Evolutionary conservation across 306 rosid species (phyloP), one percentile per base, ranked within the genome.

Genomic region (Cicer cuneatum): DNA sequence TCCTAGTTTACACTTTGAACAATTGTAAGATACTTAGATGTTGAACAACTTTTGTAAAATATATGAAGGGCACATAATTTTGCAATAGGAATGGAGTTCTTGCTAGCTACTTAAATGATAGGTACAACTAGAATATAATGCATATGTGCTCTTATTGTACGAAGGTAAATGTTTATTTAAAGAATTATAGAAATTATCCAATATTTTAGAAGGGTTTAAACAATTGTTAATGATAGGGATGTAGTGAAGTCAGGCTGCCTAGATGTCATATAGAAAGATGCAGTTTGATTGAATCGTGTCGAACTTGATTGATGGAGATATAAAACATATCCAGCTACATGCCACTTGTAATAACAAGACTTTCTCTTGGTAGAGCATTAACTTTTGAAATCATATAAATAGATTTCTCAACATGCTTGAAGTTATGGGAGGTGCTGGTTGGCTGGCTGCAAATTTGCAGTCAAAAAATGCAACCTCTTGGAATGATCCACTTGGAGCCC

Each of bases 321-420:
- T 78, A 62, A 39, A 68, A 46, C 33, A 16, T 74, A 58, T 40
- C 62, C 40, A 29, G 71, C 49, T 80, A 57, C 58, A 35, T 10
- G 70, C n/a, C 70, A 39, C 72, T 74, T 77, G 43, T 75, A 62
- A 58, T 21, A 49, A n/a, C 38, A 21, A 67, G 29, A 54, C 21
- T 40, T 45, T 11, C 48, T 60, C 47, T 72, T 63, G 24, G 72
- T 49, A 15, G 24, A 47, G 57, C 43, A 56, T 63, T 75, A 48
- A 72, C 75, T 71, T 78, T 38, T 67, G 71, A 56, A 71, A 78
- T 13, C 65, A 24, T 74, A 73, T 85, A 63, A 73, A 70, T 84
- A 94, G 99, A 82, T 94, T 87, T 66, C 72, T 92, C 79, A 94
- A 94, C 69, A 87, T 68, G 74, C 90, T 94, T 76, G 97, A 94